Evolutionary conservation across 2,329 filamentous ascomycete genomes (phyloP), one percentile per base, ranked within the genome.

Genomic region (Monilinia fructigena): DNA sequence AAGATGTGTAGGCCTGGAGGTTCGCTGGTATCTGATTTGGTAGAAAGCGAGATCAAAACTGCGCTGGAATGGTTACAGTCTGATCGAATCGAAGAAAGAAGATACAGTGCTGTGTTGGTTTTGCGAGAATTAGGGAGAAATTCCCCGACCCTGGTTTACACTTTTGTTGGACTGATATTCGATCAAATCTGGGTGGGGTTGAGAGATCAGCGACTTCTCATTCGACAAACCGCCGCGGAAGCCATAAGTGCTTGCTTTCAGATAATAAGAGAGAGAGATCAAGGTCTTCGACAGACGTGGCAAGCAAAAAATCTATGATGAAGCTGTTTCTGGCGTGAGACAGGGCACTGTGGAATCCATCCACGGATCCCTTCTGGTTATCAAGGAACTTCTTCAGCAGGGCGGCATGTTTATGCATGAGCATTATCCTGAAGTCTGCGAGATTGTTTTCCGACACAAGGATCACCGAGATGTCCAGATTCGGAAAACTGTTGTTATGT

Each of bases 321-420:
- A 97, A 79, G 88, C 93, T 23, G 84, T 92, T 68, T 83, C 86
- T 68, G 93, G 93, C 8, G 87, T 99, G 72, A 88, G 89, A 76
- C 85, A 89, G 61, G 90, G 88, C 72, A 92, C 92, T 23, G 85
- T 96, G 65, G 95, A 99, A 77, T 90, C 88, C 68, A 89, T 96
- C 53, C 96, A 99, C 76, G 95, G 92, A n/a, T 97, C 94, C 2
- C 83, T 99, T 52, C 83, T 99, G 26, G 93, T 96, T 1, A 84
- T 98, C 74, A 96, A 94, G 77, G 94, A 98, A 79, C 85, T 99
- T 58, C 86, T 99, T 23, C 87, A 95, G 70, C 94, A 97, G 76
- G 95, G 95, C 63, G 93, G 93, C 73, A 99, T 99, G 94, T 99
- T 96, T 78, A 98, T 99, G 95, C 93, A 97, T 74, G 91, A 93